Percentiles rank a stretch among this genome's conserved stretches.
Evolutionary conservation across 2,329 filamentous ascomycete genomes (phyloP).

Genomic region (Pezicula carpinea): DNA sequence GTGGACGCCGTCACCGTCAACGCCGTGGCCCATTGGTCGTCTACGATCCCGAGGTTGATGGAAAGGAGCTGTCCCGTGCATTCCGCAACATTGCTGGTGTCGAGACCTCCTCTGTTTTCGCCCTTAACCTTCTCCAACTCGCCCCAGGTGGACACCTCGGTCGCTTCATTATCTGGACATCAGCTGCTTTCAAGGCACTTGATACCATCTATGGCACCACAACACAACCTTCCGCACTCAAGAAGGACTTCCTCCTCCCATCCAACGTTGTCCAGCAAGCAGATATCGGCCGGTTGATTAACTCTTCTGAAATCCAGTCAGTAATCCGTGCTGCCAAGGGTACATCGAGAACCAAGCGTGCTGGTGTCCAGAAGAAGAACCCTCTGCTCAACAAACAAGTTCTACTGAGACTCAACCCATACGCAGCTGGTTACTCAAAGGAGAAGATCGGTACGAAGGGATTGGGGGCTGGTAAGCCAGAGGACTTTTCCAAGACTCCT

Average conservation of each 20-base stretch:
- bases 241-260: constrained; percentile 98
- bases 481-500: constrained; percentile 26
- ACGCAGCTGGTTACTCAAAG: constrained; percentile 86
- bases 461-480: constrained; percentile 57
- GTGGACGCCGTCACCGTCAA: constrained; percentile 94
- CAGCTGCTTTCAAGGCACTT: constrained; percentile 90
- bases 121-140: constrained; percentile 98
- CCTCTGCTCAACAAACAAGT: constrained; percentile 98
- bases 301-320: constrained; percentile 97
- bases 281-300: constrained; percentile 96
- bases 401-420: constrained; percentile 96
- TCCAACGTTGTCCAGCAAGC: constrained; percentile 89
- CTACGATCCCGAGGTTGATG: constrained; percentile 93
- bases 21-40: constrained; percentile 96
- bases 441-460: constrained; percentile 74
- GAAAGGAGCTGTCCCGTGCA: constrained; percentile 86
- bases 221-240: constrained; percentile 81
- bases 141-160: constrained; percentile 98
- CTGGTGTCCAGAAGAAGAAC: constrained; percentile 98
- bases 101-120: constrained; percentile 89
- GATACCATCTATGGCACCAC: constrained; percentile 96
- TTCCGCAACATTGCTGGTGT: constrained; percentile 99
- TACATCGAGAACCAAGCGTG: constrained; percentile 82
- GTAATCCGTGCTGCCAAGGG: constrained; percentile 91
- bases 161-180: constrained; percentile 99